Conservation (phyloP, 73 alveolate species). For the Urostyla sp. region DNA sequence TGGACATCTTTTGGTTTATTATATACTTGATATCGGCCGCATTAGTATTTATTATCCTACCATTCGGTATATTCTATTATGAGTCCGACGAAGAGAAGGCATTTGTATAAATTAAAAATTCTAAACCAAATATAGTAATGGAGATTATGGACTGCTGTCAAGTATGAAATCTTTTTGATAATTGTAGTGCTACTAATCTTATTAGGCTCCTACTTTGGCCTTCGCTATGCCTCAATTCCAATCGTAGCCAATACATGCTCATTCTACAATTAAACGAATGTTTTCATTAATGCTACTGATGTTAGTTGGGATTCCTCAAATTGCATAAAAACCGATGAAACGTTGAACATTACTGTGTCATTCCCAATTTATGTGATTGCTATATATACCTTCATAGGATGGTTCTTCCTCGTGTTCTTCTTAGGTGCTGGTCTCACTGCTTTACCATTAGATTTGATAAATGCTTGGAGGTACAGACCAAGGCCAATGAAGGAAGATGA, state of each 20-base stretch:
- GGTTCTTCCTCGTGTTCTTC: conserved; percentile 77
- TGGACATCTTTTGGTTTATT: conserved; percentile 88
- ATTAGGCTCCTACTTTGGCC: conserved; percentile 74
- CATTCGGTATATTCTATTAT: conserved; percentile 82
- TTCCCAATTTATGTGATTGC: conserved; percentile 85
- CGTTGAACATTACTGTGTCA: conserved; percentile 72
- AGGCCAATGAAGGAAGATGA: conserved; percentile 65
- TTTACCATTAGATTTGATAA: conserved; percentile 84
- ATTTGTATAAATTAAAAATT: conserved; percentile 16
- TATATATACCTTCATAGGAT: conserved; percentile 69
- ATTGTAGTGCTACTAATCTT: conserved; percentile 58
- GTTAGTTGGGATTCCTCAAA: not conserved
- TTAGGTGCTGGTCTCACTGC: conserved; percentile 89
- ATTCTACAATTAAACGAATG: not conserved
- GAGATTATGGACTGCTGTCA: conserved; percentile 72
- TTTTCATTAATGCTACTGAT: conserved; percentile 3
- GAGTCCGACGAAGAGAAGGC: conserved; percentile 90
- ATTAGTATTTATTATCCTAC: conserved; percentile 76
- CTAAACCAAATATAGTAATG: conserved; percentile 19
- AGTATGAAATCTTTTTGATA: conserved; percentile 58
- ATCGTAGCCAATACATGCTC: conserved; percentile 57
- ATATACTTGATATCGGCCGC: conserved; percentile 74
- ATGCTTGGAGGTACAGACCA: conserved; percentile 80
- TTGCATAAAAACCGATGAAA: conserved; percentile 10
- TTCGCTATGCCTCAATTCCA: conserved; percentile 72